phyloP scores from a whole-genome alignment of 2,329 filamentous ascomycete genomes.

The Remersonia thermophila region DNA sequence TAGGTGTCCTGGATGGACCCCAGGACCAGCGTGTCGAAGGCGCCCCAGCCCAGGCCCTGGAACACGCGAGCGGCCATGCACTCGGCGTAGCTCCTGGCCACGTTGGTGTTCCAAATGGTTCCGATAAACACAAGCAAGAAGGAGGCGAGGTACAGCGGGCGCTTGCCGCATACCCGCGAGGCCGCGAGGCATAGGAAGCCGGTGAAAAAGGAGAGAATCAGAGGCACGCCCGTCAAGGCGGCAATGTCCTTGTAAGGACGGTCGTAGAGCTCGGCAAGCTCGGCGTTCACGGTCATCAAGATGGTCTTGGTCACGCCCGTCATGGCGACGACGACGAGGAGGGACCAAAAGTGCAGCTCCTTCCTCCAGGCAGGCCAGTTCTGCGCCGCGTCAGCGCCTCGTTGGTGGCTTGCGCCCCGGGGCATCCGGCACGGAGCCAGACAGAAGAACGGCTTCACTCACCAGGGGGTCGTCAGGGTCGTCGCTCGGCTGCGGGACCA shows the following conservation, averaged over 20 bases:
- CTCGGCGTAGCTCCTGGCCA: conserved; percentile 28
- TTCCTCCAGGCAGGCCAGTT: conserved; percentile 47
- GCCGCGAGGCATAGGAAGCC: conserved; percentile 31
- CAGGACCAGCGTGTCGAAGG: conserved; percentile 41
- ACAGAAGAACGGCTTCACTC: conserved; percentile 16
- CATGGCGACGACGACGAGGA: conserved; percentile 35
- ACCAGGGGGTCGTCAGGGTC: conserved; percentile 43
- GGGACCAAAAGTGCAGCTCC: conserved; percentile 34
- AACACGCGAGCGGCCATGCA: conserved; percentile 41
- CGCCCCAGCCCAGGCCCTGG: conserved; percentile 47
- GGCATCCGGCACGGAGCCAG: too few relatives aligned
- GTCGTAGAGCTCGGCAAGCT: conserved; percentile 30
- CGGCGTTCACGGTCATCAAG: conserved; percentile 35
- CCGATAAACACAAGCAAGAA: conserved; percentile 35
- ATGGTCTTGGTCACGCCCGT: conserved; percentile 42
- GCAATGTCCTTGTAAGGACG: conserved; percentile 36
- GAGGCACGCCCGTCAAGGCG: conserved; percentile 39
- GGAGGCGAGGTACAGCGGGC: conserved; percentile 39
- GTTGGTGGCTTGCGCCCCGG: too few relatives aligned
- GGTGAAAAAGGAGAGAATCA: conserved; percentile 36
- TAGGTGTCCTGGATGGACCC: conserved; percentile 44
- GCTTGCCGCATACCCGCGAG: conserved; percentile 38
- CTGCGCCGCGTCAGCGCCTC: conserved; percentile 19
- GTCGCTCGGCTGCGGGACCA: conserved; percentile 44
- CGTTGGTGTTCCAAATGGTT: conserved; percentile 36